These are phyloP conservation scores for Xylaria nigripes DNA, from an alignment of 495 filamentous ascomycete genomes.

Conservation along the genomic window DNA sequence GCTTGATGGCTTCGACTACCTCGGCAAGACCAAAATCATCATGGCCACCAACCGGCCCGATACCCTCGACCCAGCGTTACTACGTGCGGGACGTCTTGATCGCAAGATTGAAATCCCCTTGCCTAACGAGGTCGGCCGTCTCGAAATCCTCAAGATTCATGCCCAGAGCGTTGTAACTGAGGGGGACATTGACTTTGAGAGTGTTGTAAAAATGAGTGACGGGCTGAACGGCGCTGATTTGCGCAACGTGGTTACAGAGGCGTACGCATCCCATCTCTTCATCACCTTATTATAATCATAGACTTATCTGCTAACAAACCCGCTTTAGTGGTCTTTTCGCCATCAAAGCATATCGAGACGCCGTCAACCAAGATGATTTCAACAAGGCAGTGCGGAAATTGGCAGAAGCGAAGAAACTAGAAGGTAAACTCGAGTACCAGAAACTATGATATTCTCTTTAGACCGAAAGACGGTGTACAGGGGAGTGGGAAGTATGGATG, in stretches of 20 bases:
- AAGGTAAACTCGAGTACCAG: conserved; percentile 96
- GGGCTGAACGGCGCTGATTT: conserved; percentile 96
- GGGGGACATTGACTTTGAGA: conserved; percentile 98
- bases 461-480: not conserved
- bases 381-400: conserved; percentile 97
- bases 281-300: not conserved
- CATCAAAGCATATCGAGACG: conserved; percentile 93
- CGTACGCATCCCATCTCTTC: conserved; percentile 51
- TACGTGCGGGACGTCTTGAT: conserved; percentile 90
- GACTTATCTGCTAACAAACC: conserved; percentile 14
- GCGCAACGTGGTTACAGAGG: conserved; percentile 96
- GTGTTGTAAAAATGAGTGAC: conserved; percentile 99
- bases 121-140: conserved; percentile 94
- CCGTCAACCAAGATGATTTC: conserved; percentile 97
- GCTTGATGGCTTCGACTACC: conserved; percentile 97
- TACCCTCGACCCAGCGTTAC: conserved; percentile 88
- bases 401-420: conserved; percentile 93
- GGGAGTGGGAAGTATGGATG: too few relatives aligned
- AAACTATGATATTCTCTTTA: conserved; percentile 61
- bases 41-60: conserved; percentile 99
- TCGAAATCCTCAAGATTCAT: conserved; percentile 99
- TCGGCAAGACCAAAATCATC: conserved; percentile 99
- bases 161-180: conserved; percentile 76
- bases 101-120: conserved; percentile 98
- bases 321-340: conserved; percentile 74